These are phyloP conservation scores for Coemansia interrupta DNA, from an alignment of 192 early-diverging fungal species.

Conservation along the genomic window DNA sequence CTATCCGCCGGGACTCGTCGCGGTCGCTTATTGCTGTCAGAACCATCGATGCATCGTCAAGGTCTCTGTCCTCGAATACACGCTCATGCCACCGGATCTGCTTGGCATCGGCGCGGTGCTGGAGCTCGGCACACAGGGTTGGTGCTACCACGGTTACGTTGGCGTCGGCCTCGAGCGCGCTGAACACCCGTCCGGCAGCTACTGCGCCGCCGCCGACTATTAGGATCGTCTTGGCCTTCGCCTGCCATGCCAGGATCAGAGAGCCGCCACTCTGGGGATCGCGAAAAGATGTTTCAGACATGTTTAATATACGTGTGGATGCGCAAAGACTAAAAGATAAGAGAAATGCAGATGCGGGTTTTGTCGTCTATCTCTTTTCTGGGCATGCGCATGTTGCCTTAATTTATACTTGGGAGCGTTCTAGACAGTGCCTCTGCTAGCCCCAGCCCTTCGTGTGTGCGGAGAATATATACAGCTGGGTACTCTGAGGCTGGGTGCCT, in stretches of 20 bases:
- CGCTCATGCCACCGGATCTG: conserved; percentile 57
- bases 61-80: conserved; percentile 49
- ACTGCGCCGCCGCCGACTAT: conserved; percentile 87
- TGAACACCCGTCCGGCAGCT: conserved; percentile 78
- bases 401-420: no score
- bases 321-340: background rate
- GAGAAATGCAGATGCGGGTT: background rate
- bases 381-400: no score
- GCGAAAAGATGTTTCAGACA: conserved; percentile 44
- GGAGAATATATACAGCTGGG: no score
- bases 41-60: conserved; percentile 55
- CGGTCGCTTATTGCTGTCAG: conserved; percentile 72
- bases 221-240: conserved; percentile 69
- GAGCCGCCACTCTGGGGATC: conserved; percentile 66
- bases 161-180: conserved; percentile 77
- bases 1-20: conserved; percentile 66
- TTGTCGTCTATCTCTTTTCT: no score
- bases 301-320: background rate
- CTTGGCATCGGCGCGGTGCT: conserved; percentile 55
- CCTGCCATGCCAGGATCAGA: conserved; percentile 79
- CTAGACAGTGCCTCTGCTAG: no score
- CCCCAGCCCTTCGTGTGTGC: no score
- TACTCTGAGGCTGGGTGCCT: no score
- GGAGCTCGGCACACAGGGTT: conserved; percentile 62
- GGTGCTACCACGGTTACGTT: conserved; percentile 74